Evolutionary conservation across 2,329 filamentous ascomycete species (phyloP).

Genomic region (Tolypocladium amazonense): DNA sequence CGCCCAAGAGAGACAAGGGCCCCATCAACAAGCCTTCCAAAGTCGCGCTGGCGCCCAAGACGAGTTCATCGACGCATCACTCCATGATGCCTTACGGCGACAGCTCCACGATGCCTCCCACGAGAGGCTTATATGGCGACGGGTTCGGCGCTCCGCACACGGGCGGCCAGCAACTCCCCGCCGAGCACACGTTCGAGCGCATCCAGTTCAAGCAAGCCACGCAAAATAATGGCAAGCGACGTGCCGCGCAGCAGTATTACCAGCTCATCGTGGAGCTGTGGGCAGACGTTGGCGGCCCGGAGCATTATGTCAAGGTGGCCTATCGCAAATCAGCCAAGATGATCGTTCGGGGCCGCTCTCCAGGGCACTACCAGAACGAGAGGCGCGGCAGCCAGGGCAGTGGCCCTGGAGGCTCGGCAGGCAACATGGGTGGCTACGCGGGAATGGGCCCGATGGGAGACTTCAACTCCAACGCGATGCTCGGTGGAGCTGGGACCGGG

Average conservation of each 20-base stretch:
- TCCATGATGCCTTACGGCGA: conserved; percentile 33
- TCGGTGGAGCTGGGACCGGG: conserved; percentile 18
- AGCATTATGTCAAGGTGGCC: conserved; percentile 60
- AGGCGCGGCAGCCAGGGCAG: conserved; percentile 59
- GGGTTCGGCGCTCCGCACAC: conserved; percentile 20
- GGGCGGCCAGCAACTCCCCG: conserved; percentile 28
- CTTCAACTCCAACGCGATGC: conserved; percentile 21
- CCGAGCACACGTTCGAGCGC: conserved; percentile 64
- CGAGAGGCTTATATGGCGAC: conserved; percentile 29
- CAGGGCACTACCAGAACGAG: conserved; percentile 68
- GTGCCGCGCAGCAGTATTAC: conserved; percentile 87
- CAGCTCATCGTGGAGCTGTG: conserved; percentile 81
- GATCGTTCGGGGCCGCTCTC: conserved; percentile 77
- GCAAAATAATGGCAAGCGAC: conserved; percentile 83
- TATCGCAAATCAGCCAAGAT: conserved; percentile 66
- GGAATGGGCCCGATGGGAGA: conserved; percentile 15
- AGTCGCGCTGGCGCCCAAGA: conserved; percentile 56
- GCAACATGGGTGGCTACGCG: conserved; percentile 40
- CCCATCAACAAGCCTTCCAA: conserved; percentile 65
- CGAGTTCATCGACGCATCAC: conserved; percentile 43
- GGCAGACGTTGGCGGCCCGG: conserved; percentile 48
- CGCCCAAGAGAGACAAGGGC: conserved; percentile 82
- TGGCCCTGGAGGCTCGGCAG: conserved; percentile 54
- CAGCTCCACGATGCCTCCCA: conserved; percentile 14
- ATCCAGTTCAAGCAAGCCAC: conserved; percentile 94